These are phyloP conservation scores for Amylocystis lapponica DNA, from an alignment of 768 basidiomycete species.

Conservation along the genomic window DNA sequence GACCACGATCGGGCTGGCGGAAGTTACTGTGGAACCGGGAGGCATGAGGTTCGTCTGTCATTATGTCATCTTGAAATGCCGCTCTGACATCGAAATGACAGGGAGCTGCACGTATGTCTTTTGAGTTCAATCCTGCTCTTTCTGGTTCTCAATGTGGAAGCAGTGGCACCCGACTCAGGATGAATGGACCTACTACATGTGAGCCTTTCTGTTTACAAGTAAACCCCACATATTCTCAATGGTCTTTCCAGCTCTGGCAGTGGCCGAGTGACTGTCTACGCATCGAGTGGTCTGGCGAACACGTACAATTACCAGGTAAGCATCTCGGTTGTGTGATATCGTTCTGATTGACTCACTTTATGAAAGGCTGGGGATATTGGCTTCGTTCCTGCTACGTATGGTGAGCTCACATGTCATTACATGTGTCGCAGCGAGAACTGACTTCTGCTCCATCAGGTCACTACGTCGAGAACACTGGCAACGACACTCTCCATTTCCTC, in stretches of 20 bases:
- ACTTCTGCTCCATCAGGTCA: slow-evolving; percentile 20
- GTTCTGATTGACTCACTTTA: neutral
- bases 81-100: slow-evolving; percentile 9
- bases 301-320: slow-evolving; percentile 52
- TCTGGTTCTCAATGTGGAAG: too few species aligned
- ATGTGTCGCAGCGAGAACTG: neutral
- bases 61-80: neutral
- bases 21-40: slow-evolving; percentile 54
- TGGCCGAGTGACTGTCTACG: slow-evolving; percentile 52
- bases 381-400: slow-evolving; percentile 50
- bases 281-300: slow-evolving; percentile 42
- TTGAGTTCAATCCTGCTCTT: neutral
- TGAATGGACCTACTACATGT: slow-evolving; percentile 38
- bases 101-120: slow-evolving; percentile 42
- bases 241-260: slow-evolving; percentile 31
- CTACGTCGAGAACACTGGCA: slow-evolving; percentile 34
- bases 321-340: neutral
- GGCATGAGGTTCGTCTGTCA: slow-evolving; percentile 43
- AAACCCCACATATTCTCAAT: neutral
- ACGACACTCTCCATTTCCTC: slow-evolving; percentile 30
- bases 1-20: slow-evolving; percentile 48
- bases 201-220: neutral
- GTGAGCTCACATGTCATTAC: slow-evolving; percentile 20
- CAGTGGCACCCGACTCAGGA: slow-evolving; percentile 50
- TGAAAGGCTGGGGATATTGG: slow-evolving; percentile 28